phyloP scores from a whole-genome alignment of 164 flowering plant species.

The Paratinospora sagittata region DNA sequence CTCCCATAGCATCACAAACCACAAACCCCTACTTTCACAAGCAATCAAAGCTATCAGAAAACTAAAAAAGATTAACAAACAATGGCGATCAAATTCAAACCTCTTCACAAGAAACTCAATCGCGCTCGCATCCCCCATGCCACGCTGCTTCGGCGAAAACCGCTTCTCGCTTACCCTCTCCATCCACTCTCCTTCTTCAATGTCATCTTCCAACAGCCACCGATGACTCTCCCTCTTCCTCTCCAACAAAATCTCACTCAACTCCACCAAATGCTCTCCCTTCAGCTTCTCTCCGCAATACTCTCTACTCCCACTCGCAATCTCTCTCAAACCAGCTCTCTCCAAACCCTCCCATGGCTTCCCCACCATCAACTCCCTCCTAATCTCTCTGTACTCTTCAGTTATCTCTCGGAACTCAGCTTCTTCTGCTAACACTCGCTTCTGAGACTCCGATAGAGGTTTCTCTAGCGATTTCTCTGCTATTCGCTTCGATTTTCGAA shows the following conservation, averaged over 20 bases:
- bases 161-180: constrained; percentile 15
- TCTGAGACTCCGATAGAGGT: constrained; percentile 39
- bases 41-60: neutral
- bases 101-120: constrained; percentile 58
- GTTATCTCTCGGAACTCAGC: constrained; percentile 39
- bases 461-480: constrained; percentile 23
- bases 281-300: constrained; percentile 40
- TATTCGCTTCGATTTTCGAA: constrained; percentile 39
- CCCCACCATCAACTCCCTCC: constrained; percentile 41
- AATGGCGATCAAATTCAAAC: constrained; percentile 23
- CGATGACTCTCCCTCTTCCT: constrained; percentile 33
- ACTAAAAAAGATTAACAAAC: neutral
- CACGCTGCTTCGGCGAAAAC: constrained; percentile 26
- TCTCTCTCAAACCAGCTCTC: constrained; percentile 37
- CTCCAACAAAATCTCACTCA: constrained; percentile 51
- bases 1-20: too few species aligned
- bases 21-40: too few species aligned
- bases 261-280: constrained; percentile 53
- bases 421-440: constrained; percentile 42
- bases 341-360: constrained; percentile 81
- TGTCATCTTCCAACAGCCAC: constrained; percentile 70
- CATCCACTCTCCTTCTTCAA: constrained; percentile 34
- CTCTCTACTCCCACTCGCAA: constrained; percentile 36
- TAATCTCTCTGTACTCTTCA: constrained; percentile 51
- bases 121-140: constrained; percentile 38